phyloP scores from a whole-genome alignment of 768 basidiomycete species.

The Stropharia rugosoannulata region DNA sequence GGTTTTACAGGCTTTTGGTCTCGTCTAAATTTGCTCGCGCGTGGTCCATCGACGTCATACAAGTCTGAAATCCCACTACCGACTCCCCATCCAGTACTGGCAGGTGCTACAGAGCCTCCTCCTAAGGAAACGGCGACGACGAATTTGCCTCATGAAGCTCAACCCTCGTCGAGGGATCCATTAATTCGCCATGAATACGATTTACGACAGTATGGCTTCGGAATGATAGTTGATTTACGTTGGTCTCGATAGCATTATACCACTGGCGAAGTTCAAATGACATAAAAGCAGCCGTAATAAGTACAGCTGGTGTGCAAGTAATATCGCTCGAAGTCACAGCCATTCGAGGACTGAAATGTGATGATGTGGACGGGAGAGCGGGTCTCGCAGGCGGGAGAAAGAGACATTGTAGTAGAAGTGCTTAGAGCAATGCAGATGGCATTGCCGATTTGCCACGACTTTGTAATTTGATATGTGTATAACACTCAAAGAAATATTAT shows the following conservation, averaged over 20 bases:
- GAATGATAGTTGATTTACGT: constrained; percentile 71
- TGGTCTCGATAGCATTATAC: constrained; percentile 40
- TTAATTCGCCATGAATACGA: constrained; percentile 59
- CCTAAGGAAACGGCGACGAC: neutral
- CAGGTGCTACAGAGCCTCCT: neutral
- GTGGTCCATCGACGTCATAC: neutral
- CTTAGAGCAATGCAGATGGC: no score
- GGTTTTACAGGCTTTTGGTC: neutral
- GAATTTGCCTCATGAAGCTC: neutral
- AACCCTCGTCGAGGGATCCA: constrained; percentile 7
- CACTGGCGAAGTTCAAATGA: neutral
- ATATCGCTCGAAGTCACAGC: no score
- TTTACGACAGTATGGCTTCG: constrained; percentile 69
- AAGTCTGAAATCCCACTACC: neutral
- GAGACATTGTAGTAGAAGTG: no score
- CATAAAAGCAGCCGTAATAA: neutral
- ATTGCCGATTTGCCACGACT: no score
- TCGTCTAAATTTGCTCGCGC: neutral
- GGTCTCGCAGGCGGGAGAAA: no score
- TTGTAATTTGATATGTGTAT: no score
- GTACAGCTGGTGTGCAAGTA: no score
- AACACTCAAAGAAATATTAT: no score
- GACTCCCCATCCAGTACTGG: neutral
- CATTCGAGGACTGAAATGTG: no score
- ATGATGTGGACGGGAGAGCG: no score